Evolutionary conservation across 805 yeast species (phyloP), one percentile per base, ranked within the genome.

Genomic region (Ogataea salicorniae): DNA sequence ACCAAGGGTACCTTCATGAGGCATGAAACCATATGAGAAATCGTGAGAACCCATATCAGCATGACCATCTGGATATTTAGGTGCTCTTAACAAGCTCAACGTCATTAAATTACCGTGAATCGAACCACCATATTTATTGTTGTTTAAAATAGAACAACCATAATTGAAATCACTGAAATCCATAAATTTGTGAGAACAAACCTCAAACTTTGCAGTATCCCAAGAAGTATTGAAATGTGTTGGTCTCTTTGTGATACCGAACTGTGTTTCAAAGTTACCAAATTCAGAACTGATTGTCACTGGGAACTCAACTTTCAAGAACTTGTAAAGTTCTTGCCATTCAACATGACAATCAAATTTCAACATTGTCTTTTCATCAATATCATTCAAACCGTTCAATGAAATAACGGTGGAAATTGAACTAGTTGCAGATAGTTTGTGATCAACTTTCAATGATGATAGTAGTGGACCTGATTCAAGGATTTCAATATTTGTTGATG

Each of bases 171-270:
- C 98, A 23, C 95, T 85, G 58, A 87, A 81, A 63, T 92, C 99
- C 57, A 95, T 92, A 69, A 88, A 92, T 61, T 87, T 87, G 66
- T 94, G 99, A 60, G 86, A 89, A 60, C 96, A 87, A 11, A 90
- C 96, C 68, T 92, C 99, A 66, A 92, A 92, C 64, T 90, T 91
- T 48, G 98, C 98, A 34, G 85, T 84, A 60, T 92, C 99, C 98
- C 98, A 92, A 0, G 88, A 73, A 0, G 99, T 92, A 64, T 92
- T 94, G 70, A 74, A 92, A 67, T 92, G 97, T 0, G 98, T 92
- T 42, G 98, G 96, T 55, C 98, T 80, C 59, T 79, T 82, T 6
- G 96, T 92, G 41, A 87, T 68, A 46, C 99, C 99, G 67, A 87
- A 92, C 64, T 91, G 96, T 2, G 97, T 90, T 66, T 92, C 99